Conservation (phyloP, 2,329 filamentous ascomycete genomes). For the Aspergillus tanneri region DNA sequence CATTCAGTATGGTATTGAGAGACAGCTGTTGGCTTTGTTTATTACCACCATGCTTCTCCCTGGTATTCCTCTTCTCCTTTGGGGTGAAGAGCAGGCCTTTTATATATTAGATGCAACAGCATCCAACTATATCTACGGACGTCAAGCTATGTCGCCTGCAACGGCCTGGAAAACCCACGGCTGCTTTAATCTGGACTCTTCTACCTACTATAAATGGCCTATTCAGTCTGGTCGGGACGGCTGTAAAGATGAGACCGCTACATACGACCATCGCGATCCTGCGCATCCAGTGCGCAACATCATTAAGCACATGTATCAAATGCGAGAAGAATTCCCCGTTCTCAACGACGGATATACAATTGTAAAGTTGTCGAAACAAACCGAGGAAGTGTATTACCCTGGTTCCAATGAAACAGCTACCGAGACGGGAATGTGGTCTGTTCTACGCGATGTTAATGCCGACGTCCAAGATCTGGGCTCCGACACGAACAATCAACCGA, state of each 20-base stretch:
- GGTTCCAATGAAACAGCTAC: constrained; percentile 55
- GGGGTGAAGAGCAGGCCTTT: constrained; percentile 67
- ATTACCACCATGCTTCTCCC: constrained; percentile 61
- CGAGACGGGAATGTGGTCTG: constrained; percentile 61
- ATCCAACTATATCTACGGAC: constrained; percentile 64
- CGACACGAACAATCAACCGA: constrained; percentile 45
- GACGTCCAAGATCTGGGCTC: constrained; percentile 53
- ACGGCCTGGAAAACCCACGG: constrained; percentile 65
- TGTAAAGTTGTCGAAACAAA: constrained; percentile 58
- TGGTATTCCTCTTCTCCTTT: constrained; percentile 60
- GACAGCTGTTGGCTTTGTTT: constrained; percentile 58
- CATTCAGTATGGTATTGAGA: constrained; percentile 56
- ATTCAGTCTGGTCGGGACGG: constrained; percentile 54
- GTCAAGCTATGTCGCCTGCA: constrained; percentile 61
- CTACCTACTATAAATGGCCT: constrained; percentile 60
- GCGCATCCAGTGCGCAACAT: constrained; percentile 61
- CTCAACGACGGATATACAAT: constrained; percentile 61
- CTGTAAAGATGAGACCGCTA: constrained; percentile 58
- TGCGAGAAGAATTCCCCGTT: constrained; percentile 56
- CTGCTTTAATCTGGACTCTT: constrained; percentile 58
- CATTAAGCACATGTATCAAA: constrained; percentile 61
- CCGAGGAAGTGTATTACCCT: constrained; percentile 50
- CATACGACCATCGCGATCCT: constrained; percentile 63
- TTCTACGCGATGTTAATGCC: constrained; percentile 52
- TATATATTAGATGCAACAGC: constrained; percentile 65